phyloP scores from a whole-genome alignment of 306 rosid species.

The Heteromeles arbutifolia region DNA sequence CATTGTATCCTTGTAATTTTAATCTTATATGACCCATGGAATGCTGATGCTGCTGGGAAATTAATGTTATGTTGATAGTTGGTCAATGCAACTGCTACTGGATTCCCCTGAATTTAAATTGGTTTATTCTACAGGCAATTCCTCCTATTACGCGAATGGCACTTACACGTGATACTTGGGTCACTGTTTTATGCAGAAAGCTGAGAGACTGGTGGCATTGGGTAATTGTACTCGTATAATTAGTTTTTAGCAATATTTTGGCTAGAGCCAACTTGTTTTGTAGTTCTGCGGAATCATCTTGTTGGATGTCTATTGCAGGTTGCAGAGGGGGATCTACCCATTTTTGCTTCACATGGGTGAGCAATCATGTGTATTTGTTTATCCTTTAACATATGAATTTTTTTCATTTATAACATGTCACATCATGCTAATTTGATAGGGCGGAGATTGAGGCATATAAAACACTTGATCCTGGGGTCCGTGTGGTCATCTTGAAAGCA shows the following conservation, averaged over 20 bases:
- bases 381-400: conserved; percentile 19
- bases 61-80: conserved; percentile 7
- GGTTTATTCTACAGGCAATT: conserved; percentile 64
- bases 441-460: conserved; percentile 76
- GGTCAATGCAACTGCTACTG: conserved; percentile 13
- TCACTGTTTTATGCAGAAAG: conserved; percentile 94
- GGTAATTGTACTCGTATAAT: conserved; percentile 47
- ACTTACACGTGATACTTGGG: conserved; percentile 93
- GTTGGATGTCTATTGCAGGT: conserved; percentile 51
- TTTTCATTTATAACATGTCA: conserved; percentile 24
- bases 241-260: conserved; percentile 17
- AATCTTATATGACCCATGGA: background rate
- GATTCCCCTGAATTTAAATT: conserved; percentile 18
- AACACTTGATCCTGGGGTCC: conserved; percentile 85
- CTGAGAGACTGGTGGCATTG: conserved; percentile 99
- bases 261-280: background rate
- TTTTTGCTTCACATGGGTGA: conserved; percentile 98
- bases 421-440: conserved; percentile 43
- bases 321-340: conserved; percentile 91
- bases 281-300: background rate
- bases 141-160: conserved; percentile 98
- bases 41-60: conserved; percentile 8
- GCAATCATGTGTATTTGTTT: conserved; percentile 17
- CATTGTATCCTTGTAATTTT: background rate
- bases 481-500: conserved; percentile 93